Evolutionary conservation across 192 early-diverging fungal species (phyloP).

Genomic region (Mortierella antarctica): DNA sequence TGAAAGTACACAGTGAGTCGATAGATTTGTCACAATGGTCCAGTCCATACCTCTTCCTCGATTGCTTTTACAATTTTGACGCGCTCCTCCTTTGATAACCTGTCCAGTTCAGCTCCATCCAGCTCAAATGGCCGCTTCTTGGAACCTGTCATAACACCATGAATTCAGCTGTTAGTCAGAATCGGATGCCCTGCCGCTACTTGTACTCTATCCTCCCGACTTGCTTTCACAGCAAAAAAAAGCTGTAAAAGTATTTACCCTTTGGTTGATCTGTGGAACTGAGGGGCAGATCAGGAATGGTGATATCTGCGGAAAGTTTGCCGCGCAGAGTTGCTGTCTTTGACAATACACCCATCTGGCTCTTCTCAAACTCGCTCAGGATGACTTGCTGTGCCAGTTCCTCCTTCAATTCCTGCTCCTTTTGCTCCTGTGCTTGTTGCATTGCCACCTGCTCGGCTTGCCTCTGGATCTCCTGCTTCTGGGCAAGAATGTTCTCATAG

Average conservation of each 20-base stretch:
- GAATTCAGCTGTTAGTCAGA: background rate
- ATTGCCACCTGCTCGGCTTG: constrained; percentile 60
- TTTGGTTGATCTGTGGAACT: background rate
- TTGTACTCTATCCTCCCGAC: too few species aligned
- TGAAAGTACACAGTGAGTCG: background rate
- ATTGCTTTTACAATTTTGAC: constrained; percentile 34
- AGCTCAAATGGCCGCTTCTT: constrained; percentile 42
- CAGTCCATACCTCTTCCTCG: constrained; percentile 36
- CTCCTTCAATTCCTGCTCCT: constrained; percentile 56
- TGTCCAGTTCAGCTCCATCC: constrained; percentile 38
- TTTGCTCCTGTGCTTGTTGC: constrained; percentile 56
- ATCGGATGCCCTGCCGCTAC: too few species aligned
- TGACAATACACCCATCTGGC: constrained; percentile 67
- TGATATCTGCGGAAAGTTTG: background rate
- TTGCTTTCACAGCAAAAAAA: background rate
- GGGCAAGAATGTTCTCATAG: constrained; percentile 82
- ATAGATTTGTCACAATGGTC: too few species aligned
- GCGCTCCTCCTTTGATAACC: constrained; percentile 38
- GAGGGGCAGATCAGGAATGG: background rate
- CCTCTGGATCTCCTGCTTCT: constrained; percentile 82
- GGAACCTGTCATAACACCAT: background rate
- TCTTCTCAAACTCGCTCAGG: constrained; percentile 69
- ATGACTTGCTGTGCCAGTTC: constrained; percentile 64
- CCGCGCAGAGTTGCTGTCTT: constrained; percentile 26
- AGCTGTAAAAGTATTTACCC: background rate